These are phyloP conservation scores for Eucalyptus tenuipes DNA, from an alignment of 345 rosid species.

Conservation along the genomic window DNA sequence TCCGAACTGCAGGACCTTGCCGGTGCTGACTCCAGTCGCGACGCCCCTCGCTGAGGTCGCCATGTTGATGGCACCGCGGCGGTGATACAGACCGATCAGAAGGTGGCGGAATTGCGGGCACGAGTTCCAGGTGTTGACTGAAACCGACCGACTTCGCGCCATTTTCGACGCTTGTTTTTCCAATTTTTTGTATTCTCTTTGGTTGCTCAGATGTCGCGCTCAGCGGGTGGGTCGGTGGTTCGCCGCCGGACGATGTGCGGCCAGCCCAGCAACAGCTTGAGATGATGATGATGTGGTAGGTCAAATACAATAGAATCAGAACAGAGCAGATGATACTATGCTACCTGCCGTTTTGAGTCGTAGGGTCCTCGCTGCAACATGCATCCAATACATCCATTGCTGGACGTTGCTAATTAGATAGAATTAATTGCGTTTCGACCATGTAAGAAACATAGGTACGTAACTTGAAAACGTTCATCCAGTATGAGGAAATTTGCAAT, in stretches of 20 bases:
- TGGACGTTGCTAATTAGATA: neutral
- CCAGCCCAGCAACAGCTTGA: no score
- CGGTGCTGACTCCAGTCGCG: neutral
- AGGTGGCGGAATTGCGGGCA: neutral
- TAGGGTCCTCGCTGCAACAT: neutral
- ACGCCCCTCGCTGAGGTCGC: neutral
- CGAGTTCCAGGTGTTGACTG: neutral
- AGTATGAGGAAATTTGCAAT: neutral
- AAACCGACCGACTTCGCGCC: neutral
- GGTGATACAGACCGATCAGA: neutral
- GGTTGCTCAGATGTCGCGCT: neutral
- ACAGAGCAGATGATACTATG: neutral
- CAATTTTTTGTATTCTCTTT: neutral
- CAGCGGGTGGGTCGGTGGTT: neutral
- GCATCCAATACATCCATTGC: neutral
- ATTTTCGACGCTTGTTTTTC: neutral
- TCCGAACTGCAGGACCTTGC: conserved; percentile 5
- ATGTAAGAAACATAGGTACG: neutral
- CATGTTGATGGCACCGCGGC: neutral
- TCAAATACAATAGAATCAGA: neutral
- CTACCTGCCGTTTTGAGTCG: neutral
- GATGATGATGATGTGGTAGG: neutral
- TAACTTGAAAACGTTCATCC: no score
- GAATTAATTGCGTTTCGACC: neutral
- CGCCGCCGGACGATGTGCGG: neutral